Evolutionary conservation across 140 eudicot genomes (phyloP).

Genomic region (Flaveria floridana): DNA sequence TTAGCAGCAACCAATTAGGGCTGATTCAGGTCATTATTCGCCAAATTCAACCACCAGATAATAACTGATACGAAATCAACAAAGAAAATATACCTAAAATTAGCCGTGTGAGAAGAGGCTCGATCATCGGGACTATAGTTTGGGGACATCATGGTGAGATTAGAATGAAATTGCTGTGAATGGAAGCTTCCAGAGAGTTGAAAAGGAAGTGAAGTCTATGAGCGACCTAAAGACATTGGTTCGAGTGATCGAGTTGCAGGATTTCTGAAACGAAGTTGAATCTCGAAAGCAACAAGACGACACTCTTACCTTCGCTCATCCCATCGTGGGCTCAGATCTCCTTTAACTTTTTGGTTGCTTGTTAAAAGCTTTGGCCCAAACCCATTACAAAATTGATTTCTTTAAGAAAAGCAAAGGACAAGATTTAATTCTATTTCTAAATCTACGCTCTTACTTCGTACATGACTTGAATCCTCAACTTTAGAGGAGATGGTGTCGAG

Average conservation of each 20-base stretch:
- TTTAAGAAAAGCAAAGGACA: too few species aligned
- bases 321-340: constrained; percentile 34
- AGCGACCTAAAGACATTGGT: not conserved
- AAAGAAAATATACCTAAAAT: constrained; percentile 45
- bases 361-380: not conserved
- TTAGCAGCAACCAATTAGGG: constrained; percentile 4
- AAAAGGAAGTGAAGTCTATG: constrained; percentile 16
- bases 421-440: too few species aligned
- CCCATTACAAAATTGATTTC: not conserved
- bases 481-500: too few species aligned
- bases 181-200: constrained; percentile 23
- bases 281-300: constrained; percentile 36
- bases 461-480: too few species aligned
- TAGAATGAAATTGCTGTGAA: not conserved
- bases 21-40: constrained; percentile 9
- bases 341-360: constrained; percentile 13
- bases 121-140: constrained; percentile 62
- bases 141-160: constrained; percentile 77
- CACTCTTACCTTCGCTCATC: not conserved
- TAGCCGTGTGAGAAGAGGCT: constrained; percentile 44
- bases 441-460: too few species aligned
- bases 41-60: not conserved
- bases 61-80: not conserved
- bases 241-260: constrained; percentile 28
- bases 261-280: constrained; percentile 32